A percentile compares a stretch with the other conserved stretches of the same genome.
phyloP scores from a whole-genome alignment of 768 basidiomycete genomes.

The Boletus huronensis region DNA sequence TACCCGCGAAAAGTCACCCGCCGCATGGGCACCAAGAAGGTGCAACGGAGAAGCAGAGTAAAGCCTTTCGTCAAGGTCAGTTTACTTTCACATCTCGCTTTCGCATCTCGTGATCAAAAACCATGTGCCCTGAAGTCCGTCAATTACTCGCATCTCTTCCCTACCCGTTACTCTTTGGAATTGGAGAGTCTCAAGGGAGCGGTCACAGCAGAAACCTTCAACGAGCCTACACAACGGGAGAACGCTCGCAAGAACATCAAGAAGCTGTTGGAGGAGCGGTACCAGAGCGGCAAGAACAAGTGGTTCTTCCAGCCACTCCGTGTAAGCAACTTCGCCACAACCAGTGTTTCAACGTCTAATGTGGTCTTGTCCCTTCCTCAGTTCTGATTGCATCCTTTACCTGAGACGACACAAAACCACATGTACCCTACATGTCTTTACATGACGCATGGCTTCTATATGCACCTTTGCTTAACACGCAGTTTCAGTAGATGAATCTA shows the following conservation, averaged over 20 bases:
- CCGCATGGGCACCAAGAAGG: slow-evolving; percentile 95
- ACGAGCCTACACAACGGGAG: slow-evolving; percentile 94
- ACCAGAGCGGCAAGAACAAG: slow-evolving; percentile 91
- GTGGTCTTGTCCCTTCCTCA: slow-evolving; percentile 1
- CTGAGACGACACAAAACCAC: slow-evolving; percentile 33
- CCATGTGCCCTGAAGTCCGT: slow-evolving; percentile 50
- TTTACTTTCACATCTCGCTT: background rate
- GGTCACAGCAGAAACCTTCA: slow-evolving; percentile 87
- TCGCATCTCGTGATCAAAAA: background rate
- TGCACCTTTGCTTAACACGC: slow-evolving; percentile 8
- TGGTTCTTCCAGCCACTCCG: slow-evolving; percentile 93
- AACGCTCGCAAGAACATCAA: slow-evolving; percentile 94
- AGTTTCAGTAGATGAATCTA: background rate
- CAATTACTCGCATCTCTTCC: slow-evolving; percentile 99
- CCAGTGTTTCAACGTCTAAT: slow-evolving; percentile 3
- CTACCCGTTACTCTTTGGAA: slow-evolving; percentile 97
- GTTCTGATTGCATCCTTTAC: slow-evolving; percentile 34
- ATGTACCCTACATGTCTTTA: slow-evolving; percentile 37
- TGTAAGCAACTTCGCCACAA: slow-evolving; percentile 41
- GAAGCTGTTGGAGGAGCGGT: slow-evolving; percentile 94
- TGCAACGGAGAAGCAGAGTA: slow-evolving; percentile 90
- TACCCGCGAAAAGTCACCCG: slow-evolving; percentile 98
- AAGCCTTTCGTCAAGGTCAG: slow-evolving; percentile 99
- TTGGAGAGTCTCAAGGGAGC: slow-evolving; percentile 90
- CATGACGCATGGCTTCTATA: slow-evolving; percentile 25